A percentile compares a stretch with the other conserved stretches of the same genome.
phyloP scores from a whole-genome alignment of 2,329 filamentous ascomycete genomes.

The Aspergillus japonicus region DNA sequence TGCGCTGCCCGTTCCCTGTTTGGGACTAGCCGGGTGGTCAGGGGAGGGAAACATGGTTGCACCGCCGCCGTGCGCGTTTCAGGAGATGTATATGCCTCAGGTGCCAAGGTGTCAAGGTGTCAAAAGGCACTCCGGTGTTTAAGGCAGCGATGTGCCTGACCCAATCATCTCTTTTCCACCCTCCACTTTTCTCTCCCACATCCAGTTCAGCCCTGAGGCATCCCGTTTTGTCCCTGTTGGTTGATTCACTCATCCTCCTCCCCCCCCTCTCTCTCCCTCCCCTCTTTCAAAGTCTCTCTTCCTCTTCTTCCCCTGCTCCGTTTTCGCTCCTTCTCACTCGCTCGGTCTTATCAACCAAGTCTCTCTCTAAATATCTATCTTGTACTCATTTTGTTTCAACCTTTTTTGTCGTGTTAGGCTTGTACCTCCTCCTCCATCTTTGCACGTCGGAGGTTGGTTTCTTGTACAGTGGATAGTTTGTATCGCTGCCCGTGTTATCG shows the following conservation, averaged over 20 bases:
- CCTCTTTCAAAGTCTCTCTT: not conserved
- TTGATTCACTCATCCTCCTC: not conserved
- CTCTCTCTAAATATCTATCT: not conserved
- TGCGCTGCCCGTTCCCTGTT: not conserved
- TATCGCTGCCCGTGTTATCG: not conserved
- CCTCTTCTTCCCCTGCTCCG: not conserved
- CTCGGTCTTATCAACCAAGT: not conserved
- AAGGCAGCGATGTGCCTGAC: constrained; percentile 12
- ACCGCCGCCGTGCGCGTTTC: constrained; percentile 7
- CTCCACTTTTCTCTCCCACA: not conserved
- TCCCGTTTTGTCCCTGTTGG: too few species aligned
- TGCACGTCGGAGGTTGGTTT: not conserved
- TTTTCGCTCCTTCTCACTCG: not conserved
- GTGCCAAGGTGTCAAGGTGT: not conserved
- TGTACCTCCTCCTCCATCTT: too few species aligned
- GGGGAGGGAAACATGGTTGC: not conserved
- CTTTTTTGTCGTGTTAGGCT: not conserved
- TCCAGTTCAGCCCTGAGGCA: too few species aligned
- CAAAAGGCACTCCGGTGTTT: constrained; percentile 8
- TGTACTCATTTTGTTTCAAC: not conserved
- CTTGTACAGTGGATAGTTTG: not conserved
- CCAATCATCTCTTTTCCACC: constrained; percentile 13
- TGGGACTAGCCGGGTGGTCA: not conserved
- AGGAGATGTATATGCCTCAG: constrained; percentile 5
- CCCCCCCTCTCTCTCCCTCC: not conserved